A percentile compares a stretch with the other conserved stretches of the same genome.
Conservation (phyloP, 139 green algal genomes). For the Trebouxia sp. region DNA sequence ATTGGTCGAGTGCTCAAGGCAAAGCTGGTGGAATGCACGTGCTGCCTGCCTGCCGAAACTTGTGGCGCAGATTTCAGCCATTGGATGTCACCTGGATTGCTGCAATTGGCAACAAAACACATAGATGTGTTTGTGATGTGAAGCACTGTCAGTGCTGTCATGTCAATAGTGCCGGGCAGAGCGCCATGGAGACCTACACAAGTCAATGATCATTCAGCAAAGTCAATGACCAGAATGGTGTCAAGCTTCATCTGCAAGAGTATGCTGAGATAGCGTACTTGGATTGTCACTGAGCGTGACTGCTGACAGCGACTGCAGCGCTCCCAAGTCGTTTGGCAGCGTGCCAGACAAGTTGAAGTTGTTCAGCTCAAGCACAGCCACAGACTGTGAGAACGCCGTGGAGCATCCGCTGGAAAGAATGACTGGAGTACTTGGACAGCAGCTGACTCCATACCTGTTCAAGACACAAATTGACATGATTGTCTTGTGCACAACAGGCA, state of each 20-base stretch:
- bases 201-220: no score
- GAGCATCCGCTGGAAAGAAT: background rate
- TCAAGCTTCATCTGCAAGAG: background rate
- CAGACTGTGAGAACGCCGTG: background rate
- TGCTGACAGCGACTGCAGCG: background rate
- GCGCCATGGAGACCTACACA: background rate
- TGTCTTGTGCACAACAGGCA: background rate
- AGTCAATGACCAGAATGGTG: no score
- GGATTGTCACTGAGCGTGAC: background rate
- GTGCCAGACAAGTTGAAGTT: constrained; percentile 21
- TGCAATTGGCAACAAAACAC: background rate
- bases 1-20: background rate
- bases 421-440: background rate
- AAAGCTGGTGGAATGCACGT: background rate
- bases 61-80: no score
- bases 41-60: background rate
- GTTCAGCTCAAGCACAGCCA: background rate
- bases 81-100: background rate
- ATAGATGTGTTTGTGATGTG: constrained; percentile 22
- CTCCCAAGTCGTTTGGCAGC: background rate
- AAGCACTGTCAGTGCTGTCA: constrained; percentile 7
- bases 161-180: background rate
- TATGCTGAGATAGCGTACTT: background rate
- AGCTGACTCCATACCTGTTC: constrained; percentile 23
- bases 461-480: background rate